Percentiles rank a stretch among this genome's conserved stretches.
Evolutionary conservation across 1,284 basidiomycete genomes (phyloP).

Genomic region (Boletus calvinii): DNA sequence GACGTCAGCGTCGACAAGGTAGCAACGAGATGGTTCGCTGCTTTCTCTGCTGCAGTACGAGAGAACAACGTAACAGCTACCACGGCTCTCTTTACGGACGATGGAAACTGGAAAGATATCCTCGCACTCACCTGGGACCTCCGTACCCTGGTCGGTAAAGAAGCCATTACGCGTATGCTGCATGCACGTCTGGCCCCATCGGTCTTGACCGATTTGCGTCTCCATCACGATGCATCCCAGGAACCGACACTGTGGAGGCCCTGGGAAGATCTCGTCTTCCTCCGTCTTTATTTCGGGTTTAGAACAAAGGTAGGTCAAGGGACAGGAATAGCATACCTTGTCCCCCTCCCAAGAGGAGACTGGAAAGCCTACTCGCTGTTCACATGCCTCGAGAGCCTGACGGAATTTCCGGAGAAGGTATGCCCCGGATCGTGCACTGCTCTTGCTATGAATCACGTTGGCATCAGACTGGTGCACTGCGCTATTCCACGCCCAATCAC

Average conservation of each 20-base stretch:
- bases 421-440: neutral
- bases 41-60: constrained; percentile 40
- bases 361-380: constrained; percentile 63
- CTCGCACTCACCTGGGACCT: constrained; percentile 65
- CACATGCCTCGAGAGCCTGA: constrained; percentile 58
- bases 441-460: neutral
- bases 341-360: constrained; percentile 45
- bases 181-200: constrained; percentile 42
- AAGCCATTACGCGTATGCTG: constrained; percentile 45
- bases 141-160: constrained; percentile 53
- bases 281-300: constrained; percentile 59
- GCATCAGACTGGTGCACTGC: constrained; percentile 34
- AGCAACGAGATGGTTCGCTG: constrained; percentile 45
- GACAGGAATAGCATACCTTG: constrained; percentile 53
- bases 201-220: constrained; percentile 40
- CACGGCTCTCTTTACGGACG: constrained; percentile 40
- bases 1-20: constrained; percentile 40
- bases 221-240: constrained; percentile 37
- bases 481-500: constrained; percentile 36
- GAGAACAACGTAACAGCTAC: constrained; percentile 23
- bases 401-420: constrained; percentile 48
- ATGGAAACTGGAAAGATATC: constrained; percentile 60
- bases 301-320: constrained; percentile 49
- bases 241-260: constrained; percentile 40
- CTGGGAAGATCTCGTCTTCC: constrained; percentile 58